A percentile compares a stretch with the other conserved stretches of the same genome.
phyloP scores from a whole-genome alignment of 306 rosid species.

The Purshia tridentata region DNA sequence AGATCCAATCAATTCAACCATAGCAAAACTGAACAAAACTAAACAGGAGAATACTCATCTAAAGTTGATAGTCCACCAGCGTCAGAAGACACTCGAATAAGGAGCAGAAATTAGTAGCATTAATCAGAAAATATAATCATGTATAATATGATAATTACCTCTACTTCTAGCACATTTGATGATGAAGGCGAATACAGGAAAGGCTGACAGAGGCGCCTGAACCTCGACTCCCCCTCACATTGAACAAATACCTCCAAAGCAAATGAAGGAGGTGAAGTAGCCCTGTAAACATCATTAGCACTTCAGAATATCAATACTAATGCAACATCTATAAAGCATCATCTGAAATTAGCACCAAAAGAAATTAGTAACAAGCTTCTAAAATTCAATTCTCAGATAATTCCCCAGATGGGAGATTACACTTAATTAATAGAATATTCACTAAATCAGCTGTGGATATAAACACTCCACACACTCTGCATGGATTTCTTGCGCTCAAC shows the following conservation, averaged over 20 bases:
- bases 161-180: conserved; percentile 93
- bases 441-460: neutral
- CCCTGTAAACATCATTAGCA: conserved; percentile 51
- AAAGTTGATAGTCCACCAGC: neutral
- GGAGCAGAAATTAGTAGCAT: conserved; percentile 16
- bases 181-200: conserved; percentile 97
- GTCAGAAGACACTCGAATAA: neutral
- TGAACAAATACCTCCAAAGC: conserved; percentile 96
- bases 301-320: conserved; percentile 15
- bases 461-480: neutral
- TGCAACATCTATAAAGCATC: conserved; percentile 22
- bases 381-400: neutral
- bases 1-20: neutral
- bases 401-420: neutral
- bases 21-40: neutral
- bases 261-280: conserved; percentile 97
- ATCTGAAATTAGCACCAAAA: neutral
- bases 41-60: neutral
- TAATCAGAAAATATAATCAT: conserved; percentile 1
- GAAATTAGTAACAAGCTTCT: neutral
- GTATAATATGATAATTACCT: conserved; percentile 52
- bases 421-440: neutral
- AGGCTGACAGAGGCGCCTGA: conserved; percentile 96
- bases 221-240: conserved; percentile 98
- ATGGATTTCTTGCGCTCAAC: too few relatives aligned